Base-by-base conservation (phyloP, 805 yeast species). In the Huiozyma naganishii region DNA sequence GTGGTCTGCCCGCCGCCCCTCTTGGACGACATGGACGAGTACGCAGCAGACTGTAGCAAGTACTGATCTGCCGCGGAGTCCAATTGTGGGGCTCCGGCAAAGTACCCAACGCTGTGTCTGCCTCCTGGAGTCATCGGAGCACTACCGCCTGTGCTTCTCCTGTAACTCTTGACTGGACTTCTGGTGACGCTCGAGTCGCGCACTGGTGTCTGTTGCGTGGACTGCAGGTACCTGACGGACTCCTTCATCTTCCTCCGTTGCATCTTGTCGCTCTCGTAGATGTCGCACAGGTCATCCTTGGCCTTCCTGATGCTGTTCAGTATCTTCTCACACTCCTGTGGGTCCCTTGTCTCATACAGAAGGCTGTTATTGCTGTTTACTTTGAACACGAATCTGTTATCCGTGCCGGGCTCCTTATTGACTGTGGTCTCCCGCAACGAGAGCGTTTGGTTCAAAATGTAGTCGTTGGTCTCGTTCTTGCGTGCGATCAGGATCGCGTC, bases 371-470 rank as follows among this genome's bases (percentile, higher is more conserved):
- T 42, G 27, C 35, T 32, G 17, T 37, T 43, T 40, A 17, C 47
- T 12, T 46, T 47, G 32, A 57, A 51, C 6, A 54, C 43, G 36
- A 57, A 39, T 38, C 54, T 47, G 9, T 50, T 51, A 5, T 46
- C 46, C 23, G 47, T 41, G 29, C 46, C 43, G 8, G 51, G 40
- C 46, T 61, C 50, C 42, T 50, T 74, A 8, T 61, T 49, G 27
- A 80, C 58, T 13, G 67, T 66, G 7, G 82, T 75, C 35, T 80
- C 85, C 37, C 75, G 67, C 30, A 88, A 63, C 3, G 89, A 83
- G 82, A 89, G 80, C 62, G 90, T 83, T 52, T 83, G 82, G 32
- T 78, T 79, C 1, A 94, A 90, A 34, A 78, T 76, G 27, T 80
- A 69, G 37, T 70, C 65, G 45, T 66, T 65, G 7, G 69, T 61